A percentile compares a stretch with the other conserved stretches of the same genome.
Evolutionary conservation across 2,329 filamentous ascomycete species (phyloP).

Genomic region (Trichoderma brevicompactum): DNA sequence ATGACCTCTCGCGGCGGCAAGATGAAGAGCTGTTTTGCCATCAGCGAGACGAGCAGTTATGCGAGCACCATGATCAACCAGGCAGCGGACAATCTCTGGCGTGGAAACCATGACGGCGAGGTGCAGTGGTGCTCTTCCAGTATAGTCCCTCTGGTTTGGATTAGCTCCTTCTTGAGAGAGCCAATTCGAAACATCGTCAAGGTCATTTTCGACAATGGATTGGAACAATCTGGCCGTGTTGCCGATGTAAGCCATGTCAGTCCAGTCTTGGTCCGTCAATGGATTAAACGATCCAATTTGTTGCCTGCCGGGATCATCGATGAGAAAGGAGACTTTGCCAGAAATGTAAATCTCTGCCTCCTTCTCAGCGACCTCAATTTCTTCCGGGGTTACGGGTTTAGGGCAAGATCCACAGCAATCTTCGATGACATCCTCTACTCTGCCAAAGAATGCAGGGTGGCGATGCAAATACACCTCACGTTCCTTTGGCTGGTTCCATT

Average conservation of each 20-base stretch:
- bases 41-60: conserved; percentile 77
- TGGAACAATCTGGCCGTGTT: conserved; percentile 78
- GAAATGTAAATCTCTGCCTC: conserved; percentile 78
- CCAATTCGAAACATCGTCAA: conserved; percentile 73
- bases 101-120: conserved; percentile 72
- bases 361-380: conserved; percentile 70
- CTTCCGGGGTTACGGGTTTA: conserved; percentile 68
- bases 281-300: conserved; percentile 75
- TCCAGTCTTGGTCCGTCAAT: conserved; percentile 82
- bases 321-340: conserved; percentile 73
- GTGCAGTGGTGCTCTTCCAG: conserved; percentile 77
- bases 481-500: conserved; percentile 81
- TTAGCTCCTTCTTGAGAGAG: conserved; percentile 68
- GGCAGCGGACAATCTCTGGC: conserved; percentile 68
- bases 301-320: conserved; percentile 81
- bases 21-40: conserved; percentile 79
- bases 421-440: conserved; percentile 71
- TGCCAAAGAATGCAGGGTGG: conserved; percentile 84
- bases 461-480: conserved; percentile 79
- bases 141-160: conserved; percentile 75
- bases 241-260: conserved; percentile 86
- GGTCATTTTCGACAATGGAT: conserved; percentile 75
- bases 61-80: conserved; percentile 74
- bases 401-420: conserved; percentile 87
- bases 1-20: conserved; percentile 73